These are phyloP conservation scores for Aspergillus avenaceus DNA, from an alignment of 495 filamentous ascomycete species.

Conservation along the genomic window DNA sequence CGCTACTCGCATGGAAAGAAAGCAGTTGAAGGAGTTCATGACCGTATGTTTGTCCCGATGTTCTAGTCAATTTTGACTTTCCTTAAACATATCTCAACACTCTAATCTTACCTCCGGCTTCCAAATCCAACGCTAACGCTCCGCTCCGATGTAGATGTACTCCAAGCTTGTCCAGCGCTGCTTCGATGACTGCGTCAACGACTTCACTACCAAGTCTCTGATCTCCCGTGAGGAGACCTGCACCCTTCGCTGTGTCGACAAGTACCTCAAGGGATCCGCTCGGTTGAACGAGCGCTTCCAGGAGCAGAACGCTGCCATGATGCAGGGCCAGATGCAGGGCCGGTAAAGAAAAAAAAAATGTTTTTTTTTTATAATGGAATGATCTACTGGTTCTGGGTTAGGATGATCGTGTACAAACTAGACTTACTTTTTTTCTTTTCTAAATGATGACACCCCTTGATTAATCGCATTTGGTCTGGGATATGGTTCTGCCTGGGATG, in stretches of 20 bases:
- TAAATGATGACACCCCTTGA: conserved; percentile 15
- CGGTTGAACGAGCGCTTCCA: conserved; percentile 87
- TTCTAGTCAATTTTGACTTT: background rate
- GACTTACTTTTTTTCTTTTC: conserved; percentile 17
- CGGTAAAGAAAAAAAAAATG: conserved; percentile 23
- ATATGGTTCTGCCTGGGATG: background rate
- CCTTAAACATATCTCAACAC: background rate
- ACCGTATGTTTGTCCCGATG: conserved; percentile 53
- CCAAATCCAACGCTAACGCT: background rate
- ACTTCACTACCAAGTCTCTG: conserved; percentile 96
- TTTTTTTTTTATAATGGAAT: conserved; percentile 2
- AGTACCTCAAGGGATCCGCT: conserved; percentile 83
- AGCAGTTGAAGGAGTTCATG: conserved; percentile 99
- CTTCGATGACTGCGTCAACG: conserved; percentile 95
- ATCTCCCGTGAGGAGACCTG: conserved; percentile 82
- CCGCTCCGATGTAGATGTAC: conserved; percentile 67
- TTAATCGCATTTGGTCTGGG: conserved; percentile 8
- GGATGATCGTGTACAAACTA: conserved; percentile 15
- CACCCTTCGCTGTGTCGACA: conserved; percentile 89
- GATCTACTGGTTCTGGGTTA: conserved; percentile 7
- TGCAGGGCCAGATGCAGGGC: conserved; percentile 57
- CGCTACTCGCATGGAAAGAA: conserved; percentile 84
- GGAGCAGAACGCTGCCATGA: conserved; percentile 88
- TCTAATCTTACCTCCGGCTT: conserved; percentile 1
- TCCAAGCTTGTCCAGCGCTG: conserved; percentile 91